These are phyloP conservation scores for Penicillium alfredii DNA, from an alignment of 495 filamentous ascomycete genomes.

Conservation along the genomic window DNA sequence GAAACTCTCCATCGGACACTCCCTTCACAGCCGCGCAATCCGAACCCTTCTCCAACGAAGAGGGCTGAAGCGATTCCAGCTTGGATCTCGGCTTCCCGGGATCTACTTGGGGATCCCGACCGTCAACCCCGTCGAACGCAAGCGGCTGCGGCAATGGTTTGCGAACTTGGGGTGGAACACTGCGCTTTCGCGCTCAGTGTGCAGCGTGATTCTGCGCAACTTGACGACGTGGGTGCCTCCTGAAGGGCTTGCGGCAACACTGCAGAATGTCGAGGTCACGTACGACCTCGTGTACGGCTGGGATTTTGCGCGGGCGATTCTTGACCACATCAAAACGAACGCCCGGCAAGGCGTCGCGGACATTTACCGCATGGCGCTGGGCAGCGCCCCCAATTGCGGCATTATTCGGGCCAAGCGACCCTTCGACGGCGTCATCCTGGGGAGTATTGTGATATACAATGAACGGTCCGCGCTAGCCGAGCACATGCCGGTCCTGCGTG, in stretches of 20 bases:
- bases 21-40: constrained; percentile 75
- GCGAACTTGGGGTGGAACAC: constrained; percentile 68
- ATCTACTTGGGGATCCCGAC: constrained; percentile 76
- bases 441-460: constrained; percentile 79
- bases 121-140: constrained; percentile 50
- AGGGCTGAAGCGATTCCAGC: constrained; percentile 67
- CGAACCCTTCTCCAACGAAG: constrained; percentile 61
- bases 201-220: constrained; percentile 60
- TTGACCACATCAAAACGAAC: constrained; percentile 69
- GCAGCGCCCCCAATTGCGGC: constrained; percentile 65
- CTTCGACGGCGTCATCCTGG: constrained; percentile 61
- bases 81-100: constrained; percentile 70
- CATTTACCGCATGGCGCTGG: constrained; percentile 71
- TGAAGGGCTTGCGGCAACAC: constrained; percentile 61
- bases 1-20: constrained; percentile 80
- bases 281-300: constrained; percentile 74
- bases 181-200: constrained; percentile 54
- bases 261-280: constrained; percentile 55
- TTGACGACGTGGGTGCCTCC: constrained; percentile 68
- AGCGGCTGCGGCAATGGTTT: constrained; percentile 58
- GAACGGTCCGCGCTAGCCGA: constrained; percentile 58
- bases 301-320: constrained; percentile 66
- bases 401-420: constrained; percentile 75
- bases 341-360: constrained; percentile 77
- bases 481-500: constrained; percentile 60